phyloP scores from a whole-genome alignment of 805 yeast species.

The Candida pini region DNA sequence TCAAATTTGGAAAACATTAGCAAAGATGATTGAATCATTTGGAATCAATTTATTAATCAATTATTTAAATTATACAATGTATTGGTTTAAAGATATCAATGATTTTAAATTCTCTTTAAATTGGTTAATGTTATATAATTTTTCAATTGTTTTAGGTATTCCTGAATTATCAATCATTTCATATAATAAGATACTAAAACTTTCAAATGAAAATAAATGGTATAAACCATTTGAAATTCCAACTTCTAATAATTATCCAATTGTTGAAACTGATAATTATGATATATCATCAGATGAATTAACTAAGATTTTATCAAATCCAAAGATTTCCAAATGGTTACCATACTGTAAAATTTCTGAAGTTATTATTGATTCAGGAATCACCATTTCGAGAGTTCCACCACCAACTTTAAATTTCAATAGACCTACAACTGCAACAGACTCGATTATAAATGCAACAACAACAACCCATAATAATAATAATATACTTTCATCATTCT shows the following conservation, averaged over 20 bases:
- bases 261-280: neutral
- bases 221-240: conserved; percentile 11
- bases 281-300: conserved; percentile 5
- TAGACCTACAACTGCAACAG: conserved; percentile 15
- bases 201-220: conserved; percentile 13
- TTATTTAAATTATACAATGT: conserved; percentile 13
- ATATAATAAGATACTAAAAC: conserved; percentile 4
- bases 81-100: conserved; percentile 15
- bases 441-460: too few relatives aligned
- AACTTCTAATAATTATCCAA: neutral
- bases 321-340: conserved; percentile 11
- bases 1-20: conserved; percentile 22
- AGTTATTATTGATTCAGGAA: conserved; percentile 4
- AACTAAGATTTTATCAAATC: conserved; percentile 5
- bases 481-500: too few relatives aligned
- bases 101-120: conserved; percentile 16
- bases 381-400: conserved; percentile 8
- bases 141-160: conserved; percentile 4
- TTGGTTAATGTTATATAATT: conserved; percentile 11
- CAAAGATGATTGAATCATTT: conserved; percentile 19
- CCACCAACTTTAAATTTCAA: conserved; percentile 14
- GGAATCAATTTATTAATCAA: conserved; percentile 22
- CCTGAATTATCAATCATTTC: conserved; percentile 8
- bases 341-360: conserved; percentile 10
- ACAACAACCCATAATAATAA: too few relatives aligned